Evolutionary conservation across 306 rosid genomes (phyloP).

Genomic region (Vachellia collinsii): DNA sequence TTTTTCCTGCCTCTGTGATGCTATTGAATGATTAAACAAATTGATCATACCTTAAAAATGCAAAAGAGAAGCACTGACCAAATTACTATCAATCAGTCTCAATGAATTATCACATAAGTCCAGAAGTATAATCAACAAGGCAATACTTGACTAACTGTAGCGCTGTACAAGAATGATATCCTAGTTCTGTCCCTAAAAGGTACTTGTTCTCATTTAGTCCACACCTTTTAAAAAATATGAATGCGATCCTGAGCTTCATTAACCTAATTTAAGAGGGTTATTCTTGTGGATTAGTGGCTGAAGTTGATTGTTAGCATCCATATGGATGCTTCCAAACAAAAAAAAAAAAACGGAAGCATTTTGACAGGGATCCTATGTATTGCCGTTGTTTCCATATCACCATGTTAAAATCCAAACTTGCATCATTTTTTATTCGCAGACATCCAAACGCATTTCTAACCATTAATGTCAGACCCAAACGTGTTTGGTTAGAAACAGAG

Average conservation of each 20-base stretch:
- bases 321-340: not conserved
- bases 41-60: not conserved
- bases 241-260: not conserved
- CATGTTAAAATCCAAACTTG: not conserved
- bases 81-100: constrained; percentile 6
- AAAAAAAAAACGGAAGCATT: not conserved
- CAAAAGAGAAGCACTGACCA: constrained; percentile 6
- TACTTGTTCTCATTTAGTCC: not conserved
- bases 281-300: not conserved
- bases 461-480: not conserved
- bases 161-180: not conserved
- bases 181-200: not conserved
- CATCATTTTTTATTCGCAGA: not conserved
- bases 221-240: not conserved
- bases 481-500: not conserved
- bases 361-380: not conserved
- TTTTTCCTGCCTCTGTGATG: constrained; percentile 16
- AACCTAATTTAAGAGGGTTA: not conserved
- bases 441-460: not conserved
- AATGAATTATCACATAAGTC: not conserved
- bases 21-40: constrained; percentile 9
- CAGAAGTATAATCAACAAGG: constrained; percentile 17
- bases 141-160: constrained; percentile 8
- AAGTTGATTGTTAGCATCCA: not conserved
- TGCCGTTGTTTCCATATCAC: not conserved